Conservation (phyloP, 768 basidiomycete species). For the Sarcodon aspratus region DNA sequence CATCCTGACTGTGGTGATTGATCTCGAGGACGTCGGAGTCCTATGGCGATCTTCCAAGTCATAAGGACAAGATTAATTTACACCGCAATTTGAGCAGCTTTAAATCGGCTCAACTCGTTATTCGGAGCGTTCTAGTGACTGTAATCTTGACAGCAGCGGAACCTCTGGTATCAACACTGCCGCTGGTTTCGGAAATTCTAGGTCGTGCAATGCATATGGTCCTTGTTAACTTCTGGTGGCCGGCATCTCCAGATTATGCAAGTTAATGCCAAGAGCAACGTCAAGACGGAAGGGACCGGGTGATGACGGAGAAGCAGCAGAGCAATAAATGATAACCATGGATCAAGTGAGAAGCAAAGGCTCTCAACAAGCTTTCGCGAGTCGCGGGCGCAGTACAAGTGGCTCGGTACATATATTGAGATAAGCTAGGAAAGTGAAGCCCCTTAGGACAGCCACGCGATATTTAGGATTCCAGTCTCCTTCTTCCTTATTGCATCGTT, state of each 20-base stretch:
- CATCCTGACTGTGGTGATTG: slow-evolving; percentile 26
- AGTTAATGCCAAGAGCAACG: too few relatives aligned
- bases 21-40: too few relatives aligned
- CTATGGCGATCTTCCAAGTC: too few relatives aligned
- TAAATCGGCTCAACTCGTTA: slow-evolving; percentile 26
- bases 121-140: neutral
- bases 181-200: neutral
- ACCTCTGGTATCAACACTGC: neutral
- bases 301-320: too few relatives aligned
- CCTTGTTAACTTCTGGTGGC: neutral
- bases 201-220: neutral
- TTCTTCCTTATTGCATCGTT: neutral
- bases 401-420: neutral
- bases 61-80: slow-evolving; percentile 12
- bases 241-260: too few relatives aligned
- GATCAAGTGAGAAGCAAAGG: too few relatives aligned
- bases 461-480: neutral
- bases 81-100: slow-evolving; percentile 23
- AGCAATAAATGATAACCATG: too few relatives aligned
- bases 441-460: slow-evolving; percentile 6
- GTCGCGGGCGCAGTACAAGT: too few relatives aligned
- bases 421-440: neutral
- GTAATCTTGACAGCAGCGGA: neutral
- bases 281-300: too few relatives aligned
- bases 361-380: too few relatives aligned